A percentile compares a stretch with the other conserved stretches of the same genome.
These are phyloP conservation scores for Amanita molliuscula DNA, from an alignment of 768 basidiomycete species.

Conservation along the genomic window DNA sequence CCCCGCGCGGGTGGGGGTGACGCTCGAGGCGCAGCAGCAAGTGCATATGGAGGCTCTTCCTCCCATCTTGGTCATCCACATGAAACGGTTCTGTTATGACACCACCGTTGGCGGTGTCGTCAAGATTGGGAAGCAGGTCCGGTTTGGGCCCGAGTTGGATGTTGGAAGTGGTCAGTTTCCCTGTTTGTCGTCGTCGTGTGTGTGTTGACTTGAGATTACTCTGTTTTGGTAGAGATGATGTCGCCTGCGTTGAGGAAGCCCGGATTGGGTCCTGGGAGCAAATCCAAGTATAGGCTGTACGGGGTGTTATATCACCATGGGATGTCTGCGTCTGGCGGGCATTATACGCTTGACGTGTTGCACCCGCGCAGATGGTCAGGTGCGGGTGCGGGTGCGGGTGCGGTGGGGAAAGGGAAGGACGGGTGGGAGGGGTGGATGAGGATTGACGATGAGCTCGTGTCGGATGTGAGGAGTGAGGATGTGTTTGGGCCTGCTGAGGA, in stretches of 20 bases:
- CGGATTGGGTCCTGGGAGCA: constrained; percentile 14
- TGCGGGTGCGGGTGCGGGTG: constrained; percentile 19
- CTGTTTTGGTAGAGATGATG: constrained; percentile 41
- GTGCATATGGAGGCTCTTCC: constrained; percentile 74
- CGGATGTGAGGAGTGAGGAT: constrained; percentile 61
- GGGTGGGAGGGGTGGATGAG: constrained; percentile 72
- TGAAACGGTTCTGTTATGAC: constrained; percentile 90
- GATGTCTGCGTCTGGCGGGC: constrained; percentile 80
- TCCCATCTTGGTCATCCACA: constrained; percentile 74
- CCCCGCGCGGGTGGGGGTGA: constrained; percentile 41
- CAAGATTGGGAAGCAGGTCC: constrained; percentile 77
- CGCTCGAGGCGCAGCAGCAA: constrained; percentile 57
- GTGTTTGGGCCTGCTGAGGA: constrained; percentile 40
- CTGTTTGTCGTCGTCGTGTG: too few relatives aligned
- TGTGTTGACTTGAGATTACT: neutral
- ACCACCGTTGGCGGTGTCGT: constrained; percentile 62
- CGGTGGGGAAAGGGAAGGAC: neutral
- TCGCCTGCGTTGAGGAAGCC: constrained; percentile 34
- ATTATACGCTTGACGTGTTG: constrained; percentile 89
- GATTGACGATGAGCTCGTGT: constrained; percentile 87
- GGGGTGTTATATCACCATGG: constrained; percentile 95
- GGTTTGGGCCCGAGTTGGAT: constrained; percentile 69
- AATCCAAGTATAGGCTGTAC: constrained; percentile 67
- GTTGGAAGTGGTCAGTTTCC: constrained; percentile 49
- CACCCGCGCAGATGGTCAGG: constrained; percentile 61